Evolutionary conservation across 2,329 filamentous ascomycete species (phyloP), one percentile per base, ranked within the genome.

Genomic region (Fusarium annulatum): DNA sequence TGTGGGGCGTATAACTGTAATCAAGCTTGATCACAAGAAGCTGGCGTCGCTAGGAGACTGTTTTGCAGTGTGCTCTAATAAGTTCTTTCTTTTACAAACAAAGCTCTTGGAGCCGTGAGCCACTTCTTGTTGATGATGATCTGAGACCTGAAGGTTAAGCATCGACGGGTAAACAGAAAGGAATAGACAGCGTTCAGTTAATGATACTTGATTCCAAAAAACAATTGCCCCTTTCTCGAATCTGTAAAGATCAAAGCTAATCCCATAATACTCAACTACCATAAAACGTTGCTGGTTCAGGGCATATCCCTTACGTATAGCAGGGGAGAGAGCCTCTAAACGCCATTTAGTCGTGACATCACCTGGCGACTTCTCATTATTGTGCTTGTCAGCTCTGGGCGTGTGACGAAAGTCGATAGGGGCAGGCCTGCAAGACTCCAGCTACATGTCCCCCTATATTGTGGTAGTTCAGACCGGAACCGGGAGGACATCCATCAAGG

Each of bases 21-120:
- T 78, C 76, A 26, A 85, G 67, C 38, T 81, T 81, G 55, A 84
- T 82, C 77, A 85, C 81, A 30, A 83, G 83, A 8, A 86, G 82
- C 10, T 81, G 67, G 16, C 79, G 81, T 26, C 80, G 80, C 38
- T 80, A 59, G 2, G 76, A 70, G 9, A 77, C 75, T 56, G 84
- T 76, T 23, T 69, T 73, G 26, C 81, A 79, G 52, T 64, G 66
- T 45, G 78, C 79, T 42, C 71, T 75, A 7, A 78, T 80, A 33
- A 79, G 75, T 23, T 79, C 77, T 59, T 83, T 83, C 63, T 84
- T 81, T 57, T 82, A 21, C 64, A 10, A 84, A 77, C 26, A 83
- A 76, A 7, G 75, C 76, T 48, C 80, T 82, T 49, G 80, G 79
- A 39, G 81, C 79, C 19, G 69, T 56, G 38, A 81, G 72, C 81